Conservation (phyloP, 345 rosid genomes). For the Carallia brachiata region DNA sequence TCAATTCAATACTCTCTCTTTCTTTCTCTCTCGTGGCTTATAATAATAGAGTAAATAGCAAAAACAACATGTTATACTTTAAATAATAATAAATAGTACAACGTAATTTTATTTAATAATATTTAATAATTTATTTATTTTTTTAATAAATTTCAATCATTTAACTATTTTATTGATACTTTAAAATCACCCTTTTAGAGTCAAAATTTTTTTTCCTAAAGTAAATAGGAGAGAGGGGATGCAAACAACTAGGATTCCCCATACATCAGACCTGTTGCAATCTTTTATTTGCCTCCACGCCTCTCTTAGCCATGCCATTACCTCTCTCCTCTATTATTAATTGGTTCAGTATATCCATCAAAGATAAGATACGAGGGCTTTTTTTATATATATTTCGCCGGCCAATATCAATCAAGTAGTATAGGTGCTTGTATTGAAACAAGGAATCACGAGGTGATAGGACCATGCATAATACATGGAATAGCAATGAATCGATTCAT, state of each 20-base stretch:
- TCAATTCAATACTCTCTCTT: neutral
- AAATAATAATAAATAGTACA: too few relatives aligned
- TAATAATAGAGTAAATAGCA: neutral
- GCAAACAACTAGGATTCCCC: slow-evolving; percentile 31
- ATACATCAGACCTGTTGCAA: slow-evolving; percentile 47
- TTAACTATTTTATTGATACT: too few relatives aligned
- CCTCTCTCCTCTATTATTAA: slow-evolving; percentile 44
- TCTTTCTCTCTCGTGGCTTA: neutral
- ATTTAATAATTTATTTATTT: too few relatives aligned
- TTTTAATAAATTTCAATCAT: too few relatives aligned
- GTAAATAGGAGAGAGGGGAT: slow-evolving; percentile 23
- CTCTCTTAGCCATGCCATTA: slow-evolving; percentile 9
- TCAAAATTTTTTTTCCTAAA: too few relatives aligned
- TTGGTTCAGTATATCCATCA: slow-evolving; percentile 10
- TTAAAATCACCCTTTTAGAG: too few relatives aligned
- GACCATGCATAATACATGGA: too few relatives aligned
- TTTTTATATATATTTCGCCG: neutral
- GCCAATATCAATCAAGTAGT: neutral
- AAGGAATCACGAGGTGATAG: neutral
- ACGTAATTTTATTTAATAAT: too few relatives aligned
- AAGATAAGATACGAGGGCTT: slow-evolving; percentile 6
- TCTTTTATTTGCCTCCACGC: slow-evolving; percentile 33
- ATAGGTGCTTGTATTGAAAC: neutral
- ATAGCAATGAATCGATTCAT: too few relatives aligned
- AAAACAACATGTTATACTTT: too few relatives aligned